Percentiles rank a stretch among this genome's conserved stretches.
phyloP scores from a whole-genome alignment of 306 rosid species.

The Dryas drummondii region DNA sequence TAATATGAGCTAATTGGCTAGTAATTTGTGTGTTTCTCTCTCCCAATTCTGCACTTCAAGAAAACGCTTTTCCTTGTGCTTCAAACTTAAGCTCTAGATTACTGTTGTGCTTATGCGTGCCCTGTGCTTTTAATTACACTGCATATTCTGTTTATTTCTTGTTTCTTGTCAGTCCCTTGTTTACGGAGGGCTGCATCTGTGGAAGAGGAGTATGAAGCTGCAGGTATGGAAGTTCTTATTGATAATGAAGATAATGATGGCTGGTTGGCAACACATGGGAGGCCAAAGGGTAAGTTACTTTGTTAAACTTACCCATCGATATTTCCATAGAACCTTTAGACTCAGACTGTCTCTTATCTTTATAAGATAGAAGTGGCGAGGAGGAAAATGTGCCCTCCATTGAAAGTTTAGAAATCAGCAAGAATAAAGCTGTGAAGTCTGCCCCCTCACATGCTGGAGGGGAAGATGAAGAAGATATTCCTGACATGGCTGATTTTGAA shows the following conservation, averaged over 20 bases:
- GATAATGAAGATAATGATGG: slow-evolving; percentile 94
- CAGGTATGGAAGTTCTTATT: slow-evolving; percentile 88
- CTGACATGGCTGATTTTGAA: slow-evolving; percentile 82
- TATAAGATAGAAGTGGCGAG: slow-evolving; percentile 65
- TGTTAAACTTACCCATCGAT: background rate
- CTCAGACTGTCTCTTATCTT: slow-evolving; percentile 20
- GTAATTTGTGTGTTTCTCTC: background rate
- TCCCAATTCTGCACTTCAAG: background rate
- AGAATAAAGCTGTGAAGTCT: slow-evolving; percentile 45
- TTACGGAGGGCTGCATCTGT: slow-evolving; percentile 83
- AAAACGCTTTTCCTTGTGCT: background rate
- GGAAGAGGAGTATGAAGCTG: slow-evolving; percentile 97
- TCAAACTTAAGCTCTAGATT: background rate
- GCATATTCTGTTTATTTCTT: background rate
- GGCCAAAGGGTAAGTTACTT: slow-evolving; percentile 67
- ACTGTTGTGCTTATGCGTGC: background rate
- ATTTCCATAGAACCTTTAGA: slow-evolving; percentile 8
- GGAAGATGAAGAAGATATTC: slow-evolving; percentile 84
- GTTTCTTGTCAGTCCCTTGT: slow-evolving; percentile 71
- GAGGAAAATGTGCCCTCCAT: slow-evolving; percentile 82
- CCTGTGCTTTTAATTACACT: background rate
- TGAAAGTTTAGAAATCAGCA: slow-evolving; percentile 77
- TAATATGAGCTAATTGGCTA: background rate
- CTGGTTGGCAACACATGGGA: slow-evolving; percentile 97
- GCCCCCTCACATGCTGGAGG: slow-evolving; percentile 52